Base-by-base conservation (phyloP, 2,329 filamentous ascomycete genomes). In the Alternaria alternata region DNA sequence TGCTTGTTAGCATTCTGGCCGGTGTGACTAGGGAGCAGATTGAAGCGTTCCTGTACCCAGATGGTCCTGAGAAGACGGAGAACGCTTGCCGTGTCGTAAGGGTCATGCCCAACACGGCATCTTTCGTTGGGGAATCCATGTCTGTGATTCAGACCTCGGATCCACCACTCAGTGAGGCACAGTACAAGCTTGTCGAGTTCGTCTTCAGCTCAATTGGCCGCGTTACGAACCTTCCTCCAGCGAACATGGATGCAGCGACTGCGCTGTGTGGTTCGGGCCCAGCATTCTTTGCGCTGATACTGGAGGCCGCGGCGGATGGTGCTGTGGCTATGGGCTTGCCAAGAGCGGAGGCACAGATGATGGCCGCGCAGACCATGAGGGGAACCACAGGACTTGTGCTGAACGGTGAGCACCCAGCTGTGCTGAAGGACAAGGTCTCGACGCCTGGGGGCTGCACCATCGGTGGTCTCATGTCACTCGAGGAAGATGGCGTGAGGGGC, bases 51-150 rank as follows among this genome's bases (percentile, higher is more conserved):
- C 79, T 94, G 12, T 88, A 91, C 70, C 75, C 74, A 0, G 84
- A 85, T 26, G 80, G 82, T 9, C 79, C 84, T 20, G 62, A 63
- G 9, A 71, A 70, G 39, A 81, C 84, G 38, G 70, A 69, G n/a
- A 78, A 79, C 39, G 68, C 68, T n/a, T 91, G 87, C 78, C 83
- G 86, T 42, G 84, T 95, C 44, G 89, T 96, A 5, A 85, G 92
- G 32, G 92, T 90, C 55, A 93, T 96, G 87, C 92, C 92, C 68
- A 96, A 96, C 81, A 94, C 91, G 0, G 92, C 92, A 11, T 89
- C 89, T 26, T 85, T 91, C 49, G 90, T 96, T 59, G 82, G 91
- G 47, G 89, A 96, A 78, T 89, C 87, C 68, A 95, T 95, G 91
- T 94, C 82, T 8, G 83, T 95, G 54, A 90, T 96, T 67, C 88